Evolutionary conservation across 169 alveolate genomes (phyloP), one percentile per base, ranked within the genome.

Genomic region (Prorocentrum cordatum): DNA sequence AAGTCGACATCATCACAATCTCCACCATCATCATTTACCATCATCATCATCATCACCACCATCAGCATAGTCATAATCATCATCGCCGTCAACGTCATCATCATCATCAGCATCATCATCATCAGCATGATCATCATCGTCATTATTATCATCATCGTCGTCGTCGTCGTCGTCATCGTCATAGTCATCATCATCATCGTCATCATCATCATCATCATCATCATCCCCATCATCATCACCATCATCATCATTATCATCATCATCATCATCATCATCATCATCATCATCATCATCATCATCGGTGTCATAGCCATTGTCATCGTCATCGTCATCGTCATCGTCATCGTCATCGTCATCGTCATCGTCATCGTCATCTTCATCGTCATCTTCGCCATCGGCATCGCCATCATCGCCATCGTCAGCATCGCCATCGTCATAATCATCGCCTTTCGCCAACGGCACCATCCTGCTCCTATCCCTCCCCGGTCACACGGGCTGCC

Each of bases 1-100:
- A n/a, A n/a, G 20, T 54, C 72, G 58, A 75, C 54, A 39, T 71
- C 86, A 20, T 75, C 86, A 5, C 86, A 75, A 36, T 29, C 54
- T 38, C 72, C 50, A 71, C 72, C 72, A 2, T 7, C 26, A 29
- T 38, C 35, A n/a, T 14, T 14, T 32, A 20, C 31, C 7, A 12
- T 33, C 32, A 12, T 29, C 12, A 22, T 6, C 3, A 31, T 22
- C 24, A 64, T 24, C 4, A 3, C 47, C 10, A 9, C 45, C 2
- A 20, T 18, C 42, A n/a, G 50, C 27, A 33, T 9, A 33, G 9
- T 31, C 5, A 24, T 9, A 18, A 10, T 16, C 16, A 16, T 5
- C 16, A 24, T 58, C 24, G 31, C 27, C 16, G 1, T 42, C 67
- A 58, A 16, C 22, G 9, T 16, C 67, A 7, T n/a, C 9, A 20